phyloP scores from a whole-genome alignment of 345 rosid species.

The Pistacia atlantica region DNA sequence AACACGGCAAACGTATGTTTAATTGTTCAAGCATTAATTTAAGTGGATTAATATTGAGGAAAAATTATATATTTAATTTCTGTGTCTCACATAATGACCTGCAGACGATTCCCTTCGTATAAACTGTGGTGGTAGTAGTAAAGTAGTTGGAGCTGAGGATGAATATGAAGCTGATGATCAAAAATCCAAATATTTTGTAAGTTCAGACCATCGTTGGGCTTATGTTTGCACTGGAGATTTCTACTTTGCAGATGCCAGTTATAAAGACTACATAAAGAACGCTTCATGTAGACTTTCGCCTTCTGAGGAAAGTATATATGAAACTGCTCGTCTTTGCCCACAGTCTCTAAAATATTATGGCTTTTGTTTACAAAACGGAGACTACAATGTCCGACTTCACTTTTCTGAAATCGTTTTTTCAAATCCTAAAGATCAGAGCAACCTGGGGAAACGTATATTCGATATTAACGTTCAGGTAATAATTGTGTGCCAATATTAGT shows the following conservation, averaged over 20 bases:
- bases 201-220: conserved; percentile 14
- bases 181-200: background rate
- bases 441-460: conserved; percentile 18
- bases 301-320: background rate
- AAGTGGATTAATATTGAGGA: no score
- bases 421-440: background rate
- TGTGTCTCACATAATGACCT: no score
- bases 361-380: conserved; percentile 23
- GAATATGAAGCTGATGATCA: conserved; percentile 21
- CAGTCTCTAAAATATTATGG: conserved; percentile 27
- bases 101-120: conserved; percentile 23
- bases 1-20: no score
- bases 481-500: background rate
- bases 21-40: no score
- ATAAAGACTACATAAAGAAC: background rate
- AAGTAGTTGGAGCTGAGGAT: background rate
- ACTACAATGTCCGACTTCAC: conserved; percentile 22
- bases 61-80: no score
- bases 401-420: conserved; percentile 22
- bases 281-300: conserved; percentile 13
- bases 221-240: conserved; percentile 24
- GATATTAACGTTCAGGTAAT: conserved; percentile 31
- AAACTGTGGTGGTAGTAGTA: conserved; percentile 19
- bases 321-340: conserved; percentile 29
- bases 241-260: background rate